phyloP scores from a whole-genome alignment of 495 filamentous ascomycete species.

The Penicillium egyptiacum region DNA sequence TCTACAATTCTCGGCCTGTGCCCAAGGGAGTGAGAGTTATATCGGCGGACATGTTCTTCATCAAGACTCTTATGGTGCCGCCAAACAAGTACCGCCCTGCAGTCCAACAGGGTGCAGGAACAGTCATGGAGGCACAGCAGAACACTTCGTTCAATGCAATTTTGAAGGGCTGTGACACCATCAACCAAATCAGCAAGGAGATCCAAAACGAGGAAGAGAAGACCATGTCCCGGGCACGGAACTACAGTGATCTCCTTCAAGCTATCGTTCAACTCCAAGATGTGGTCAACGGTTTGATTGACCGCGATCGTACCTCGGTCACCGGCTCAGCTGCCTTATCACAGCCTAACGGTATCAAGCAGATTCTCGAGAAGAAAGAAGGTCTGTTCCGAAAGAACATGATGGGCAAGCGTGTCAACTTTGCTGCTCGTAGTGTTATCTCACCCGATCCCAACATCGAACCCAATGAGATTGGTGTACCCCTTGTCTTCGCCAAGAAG shows the following conservation, averaged over 20 bases:
- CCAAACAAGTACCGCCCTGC: slow-evolving; percentile 93
- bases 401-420: slow-evolving; percentile 99
- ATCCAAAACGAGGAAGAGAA: slow-evolving; percentile 52
- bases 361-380: slow-evolving; percentile 98
- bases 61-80: slow-evolving; percentile 78
- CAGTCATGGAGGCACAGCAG: slow-evolving; percentile 79
- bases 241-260: slow-evolving; percentile 62
- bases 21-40: slow-evolving; percentile 51
- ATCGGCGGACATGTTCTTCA: slow-evolving; percentile 88
- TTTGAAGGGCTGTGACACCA: slow-evolving; percentile 63
- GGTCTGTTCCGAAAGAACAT: slow-evolving; percentile 98
- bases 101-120: slow-evolving; percentile 70
- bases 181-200: slow-evolving; percentile 75
- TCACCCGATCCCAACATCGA: slow-evolving; percentile 98
- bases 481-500: slow-evolving; percentile 93
- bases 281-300: slow-evolving; percentile 84
- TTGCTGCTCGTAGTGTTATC: slow-evolving; percentile 95
- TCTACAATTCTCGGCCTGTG: slow-evolving; percentile 74
- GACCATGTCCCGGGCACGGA: slow-evolving; percentile 46
- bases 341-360: slow-evolving; percentile 76
- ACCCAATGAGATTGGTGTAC: slow-evolving; percentile 97
- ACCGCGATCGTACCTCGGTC: slow-evolving; percentile 78
- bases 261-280: slow-evolving; percentile 84
- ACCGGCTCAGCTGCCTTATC: slow-evolving; percentile 59
- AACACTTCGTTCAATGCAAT: slow-evolving; percentile 84